A percentile compares a stretch with the other conserved stretches of the same genome.
Evolutionary conservation across 108 stramenopile genomes (phyloP).

Genomic region (Skeletonema potamos): DNA sequence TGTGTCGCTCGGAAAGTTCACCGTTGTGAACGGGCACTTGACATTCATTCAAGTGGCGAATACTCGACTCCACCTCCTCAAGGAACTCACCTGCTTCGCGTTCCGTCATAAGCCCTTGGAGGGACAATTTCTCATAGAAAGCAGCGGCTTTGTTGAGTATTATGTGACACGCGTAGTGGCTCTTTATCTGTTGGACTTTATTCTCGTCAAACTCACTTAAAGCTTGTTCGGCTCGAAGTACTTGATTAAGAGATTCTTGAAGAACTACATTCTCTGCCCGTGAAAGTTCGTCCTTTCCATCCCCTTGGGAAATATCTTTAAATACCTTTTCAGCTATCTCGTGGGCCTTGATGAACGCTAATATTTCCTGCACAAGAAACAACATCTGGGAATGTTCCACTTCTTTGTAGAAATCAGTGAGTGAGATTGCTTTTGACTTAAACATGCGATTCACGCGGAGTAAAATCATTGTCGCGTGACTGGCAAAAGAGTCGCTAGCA

Average conservation of each 20-base stretch:
- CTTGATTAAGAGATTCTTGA: constrained; percentile 51
- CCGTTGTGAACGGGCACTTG: neutral
- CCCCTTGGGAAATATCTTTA: constrained; percentile 37
- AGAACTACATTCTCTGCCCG: constrained; percentile 58
- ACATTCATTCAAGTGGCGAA: neutral
- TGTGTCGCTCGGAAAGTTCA: neutral
- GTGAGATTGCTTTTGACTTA: neutral
- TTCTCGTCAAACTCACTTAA: constrained; percentile 33
- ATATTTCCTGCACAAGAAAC: constrained; percentile 7
- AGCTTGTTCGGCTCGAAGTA: constrained; percentile 33
- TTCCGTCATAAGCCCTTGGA: constrained; percentile 57
- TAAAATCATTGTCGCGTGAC: constrained; percentile 2
- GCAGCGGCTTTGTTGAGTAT: constrained; percentile 49
- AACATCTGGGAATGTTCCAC: neutral
- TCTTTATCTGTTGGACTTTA: constrained; percentile 44
- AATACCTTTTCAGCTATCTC: constrained; percentile 43
- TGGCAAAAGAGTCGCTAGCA: neutral
- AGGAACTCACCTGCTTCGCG: constrained; percentile 60
- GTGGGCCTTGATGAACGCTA: constrained; percentile 40
- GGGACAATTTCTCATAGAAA: constrained; percentile 45
- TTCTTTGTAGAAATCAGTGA: neutral
- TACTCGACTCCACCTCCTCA: constrained; percentile 45
- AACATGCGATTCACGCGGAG: neutral
- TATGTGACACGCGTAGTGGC: constrained; percentile 72
- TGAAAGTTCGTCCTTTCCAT: constrained; percentile 28